Evolutionary conservation across 1,139 yeast species (phyloP), one percentile per base, ranked within the genome.

Genomic region (Pichia sp.): DNA sequence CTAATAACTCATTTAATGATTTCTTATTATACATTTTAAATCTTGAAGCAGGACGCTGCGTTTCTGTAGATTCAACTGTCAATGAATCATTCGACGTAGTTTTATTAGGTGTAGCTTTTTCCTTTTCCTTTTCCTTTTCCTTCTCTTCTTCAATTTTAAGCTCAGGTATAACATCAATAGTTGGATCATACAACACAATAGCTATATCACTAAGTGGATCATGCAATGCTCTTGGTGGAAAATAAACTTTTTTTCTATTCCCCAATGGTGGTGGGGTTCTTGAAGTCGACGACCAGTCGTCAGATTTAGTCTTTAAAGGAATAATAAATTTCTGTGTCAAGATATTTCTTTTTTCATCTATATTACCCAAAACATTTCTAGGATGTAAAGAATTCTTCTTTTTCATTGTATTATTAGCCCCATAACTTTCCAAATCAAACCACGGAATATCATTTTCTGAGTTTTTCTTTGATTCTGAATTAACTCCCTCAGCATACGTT

Each of bases 181-280:
- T 87, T 0, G 99, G 99, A 61, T 92, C 99, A 58, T 87, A 92
- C 40, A 92, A 69, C 1, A 92, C 97, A 45, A 94, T 87, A 1
- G 98, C 97, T 60, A 87, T 82, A 62, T 92, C 97, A 51, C 84
- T 87, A 43, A 82, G 74, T 0, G 99, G 98, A 64, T 92, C 98
- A 60, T 90, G 95, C 20, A 92, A 70, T 0, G 98, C 95, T 47
- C 92, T 69, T 3, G 98, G 96, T 16, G 89, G 87, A 40, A 86
- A 63, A 3, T 78, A 71, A 1, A 82, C 74, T 53, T 80, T 78
- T 35, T 82, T 76, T 50, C 83, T 76, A 43, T 89, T 87, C 0
- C 97, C 97, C 48, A 90, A 67, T 0, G 89, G 80, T 0, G 94
- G 90, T 1, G 95, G 87, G 89, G 85, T 0, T 20, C 90, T 83